Conservation (phyloP, 1,284 basidiomycete species). For the Ceratobasidium sp. region DNA sequence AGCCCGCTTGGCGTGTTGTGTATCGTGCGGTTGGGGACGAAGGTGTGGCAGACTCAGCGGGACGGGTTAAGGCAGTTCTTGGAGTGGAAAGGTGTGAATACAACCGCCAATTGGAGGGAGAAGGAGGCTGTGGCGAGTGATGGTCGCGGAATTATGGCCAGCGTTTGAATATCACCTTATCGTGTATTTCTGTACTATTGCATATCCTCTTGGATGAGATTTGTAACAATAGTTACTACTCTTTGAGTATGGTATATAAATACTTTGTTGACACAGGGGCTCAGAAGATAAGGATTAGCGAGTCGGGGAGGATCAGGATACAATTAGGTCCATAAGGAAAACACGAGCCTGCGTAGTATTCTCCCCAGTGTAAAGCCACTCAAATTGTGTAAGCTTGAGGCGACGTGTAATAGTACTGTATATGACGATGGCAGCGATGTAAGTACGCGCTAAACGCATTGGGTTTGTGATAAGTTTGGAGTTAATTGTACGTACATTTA, state of each 20-base stretch:
- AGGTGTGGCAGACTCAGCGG: slow-evolving; percentile 16
- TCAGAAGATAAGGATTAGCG: background rate
- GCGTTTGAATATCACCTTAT: background rate
- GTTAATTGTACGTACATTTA: no score
- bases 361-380: no score
- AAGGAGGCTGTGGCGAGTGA: background rate
- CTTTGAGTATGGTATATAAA: background rate
- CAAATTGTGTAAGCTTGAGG: no score
- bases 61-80: slow-evolving; percentile 11
- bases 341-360: no score
- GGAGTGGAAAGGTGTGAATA: background rate
- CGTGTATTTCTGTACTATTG: background rate
- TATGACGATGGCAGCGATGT: no score
- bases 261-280: background rate
- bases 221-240: background rate
- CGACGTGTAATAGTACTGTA: no score
- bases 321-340: no score
- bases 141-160: no score
- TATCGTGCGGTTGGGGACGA: slow-evolving; percentile 22
- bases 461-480: no score
- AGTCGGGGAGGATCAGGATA: no score
- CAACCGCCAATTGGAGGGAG: background rate
- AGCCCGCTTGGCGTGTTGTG: slow-evolving; percentile 10
- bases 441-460: no score
- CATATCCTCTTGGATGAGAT: background rate